Evolutionary conservation across 2,329 filamentous ascomycete genomes (phyloP), one percentile per base, ranked within the genome.

Genomic region (Uncinocarpus reesii): DNA sequence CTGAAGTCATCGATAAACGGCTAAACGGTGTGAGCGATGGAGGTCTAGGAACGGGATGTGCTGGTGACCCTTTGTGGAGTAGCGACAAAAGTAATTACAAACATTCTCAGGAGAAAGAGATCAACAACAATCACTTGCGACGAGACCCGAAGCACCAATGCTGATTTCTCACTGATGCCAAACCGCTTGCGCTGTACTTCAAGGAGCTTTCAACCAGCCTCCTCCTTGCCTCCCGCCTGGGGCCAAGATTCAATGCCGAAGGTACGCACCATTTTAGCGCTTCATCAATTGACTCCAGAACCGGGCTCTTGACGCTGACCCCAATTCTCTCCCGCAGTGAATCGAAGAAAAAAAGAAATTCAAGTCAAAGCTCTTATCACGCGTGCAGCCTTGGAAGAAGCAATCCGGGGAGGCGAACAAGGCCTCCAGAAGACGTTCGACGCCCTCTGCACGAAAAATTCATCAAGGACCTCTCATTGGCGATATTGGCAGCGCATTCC

Each of bases 81-180:
- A 37, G 43, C 43, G 18, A 46, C 43, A 46, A 46, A 38, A 46
- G 43, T 46, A 46, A 46, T 38, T 46, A 46, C 24, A 29, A 37
- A 28, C 34, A 38, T 38, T 21, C 43, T 38, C 34, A 46, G 23
- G 16, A 20, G 34, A 46, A 23, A 38, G 26, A 21, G 34, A 38
- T 31, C 23, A 46, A 38, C 34, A 46, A 37, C 42, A 20, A 37
- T 24, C 15, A 37, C 42, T 43, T n/a, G 32, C 10, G 10, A 26
- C 15, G 21, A 16, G 20, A 11, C 21, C 15, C 21, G 5, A 45
- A 13, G 20, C 42, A 45, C 31, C 42, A 37, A 37, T 45, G 10
- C 43, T 29, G 8, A 28, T 29, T 7, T 16, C 26, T n/a, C 34
- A 31, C 7, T 46, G 43, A 46, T 37, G 23, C 24, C 29, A 28